A percentile compares a stretch with the other conserved stretches of the same genome.
phyloP scores from a whole-genome alignment of 2,329 filamentous ascomycete species.

The Orbilia blumenaviensis region DNA sequence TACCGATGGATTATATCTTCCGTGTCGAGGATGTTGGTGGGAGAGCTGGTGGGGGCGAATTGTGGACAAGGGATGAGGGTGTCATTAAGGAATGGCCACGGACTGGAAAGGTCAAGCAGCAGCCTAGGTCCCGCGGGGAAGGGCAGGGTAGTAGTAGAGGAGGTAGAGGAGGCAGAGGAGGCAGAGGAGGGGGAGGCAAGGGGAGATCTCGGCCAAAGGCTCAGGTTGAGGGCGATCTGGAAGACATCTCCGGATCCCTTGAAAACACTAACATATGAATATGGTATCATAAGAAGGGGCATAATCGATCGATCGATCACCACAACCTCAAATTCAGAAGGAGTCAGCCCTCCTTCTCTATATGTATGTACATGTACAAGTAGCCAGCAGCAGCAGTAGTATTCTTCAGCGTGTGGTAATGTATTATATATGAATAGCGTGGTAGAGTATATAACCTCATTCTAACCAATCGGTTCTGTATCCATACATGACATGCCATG shows the following conservation, averaged over 20 bases:
- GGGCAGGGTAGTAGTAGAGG: slow-evolving; percentile 62
- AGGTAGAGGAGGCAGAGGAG: slow-evolving; percentile 57
- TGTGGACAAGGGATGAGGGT: slow-evolving; percentile 76
- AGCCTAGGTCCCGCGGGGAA: slow-evolving; percentile 62
- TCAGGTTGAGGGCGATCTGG: slow-evolving; percentile 12
- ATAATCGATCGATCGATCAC: too few relatives aligned
- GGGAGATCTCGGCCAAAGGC: background rate
- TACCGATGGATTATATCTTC: slow-evolving; percentile 75
- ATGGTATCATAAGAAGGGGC: background rate
- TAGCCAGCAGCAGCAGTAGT: too few relatives aligned
- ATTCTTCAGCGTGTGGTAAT: too few relatives aligned
- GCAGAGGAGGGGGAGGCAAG: slow-evolving; percentile 58
- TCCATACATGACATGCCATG: too few relatives aligned
- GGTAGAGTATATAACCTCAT: too few relatives aligned
- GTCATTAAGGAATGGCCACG: slow-evolving; percentile 73
- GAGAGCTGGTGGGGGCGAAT: slow-evolving; percentile 68
- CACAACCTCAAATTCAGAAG: background rate
- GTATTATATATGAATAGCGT: too few relatives aligned
- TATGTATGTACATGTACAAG: too few relatives aligned
- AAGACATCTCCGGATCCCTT: slow-evolving; percentile 15
- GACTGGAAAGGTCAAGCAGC: slow-evolving; percentile 61
- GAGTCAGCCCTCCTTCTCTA: too few relatives aligned
- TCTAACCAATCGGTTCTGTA: too few relatives aligned
- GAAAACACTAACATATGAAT: slow-evolving; percentile 22
- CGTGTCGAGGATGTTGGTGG: slow-evolving; percentile 69